Percentiles rank a stretch among this genome's conserved stretches.
phyloP scores from a whole-genome alignment of 1,284 basidiomycete genomes.

The Ustilago lituana region DNA sequence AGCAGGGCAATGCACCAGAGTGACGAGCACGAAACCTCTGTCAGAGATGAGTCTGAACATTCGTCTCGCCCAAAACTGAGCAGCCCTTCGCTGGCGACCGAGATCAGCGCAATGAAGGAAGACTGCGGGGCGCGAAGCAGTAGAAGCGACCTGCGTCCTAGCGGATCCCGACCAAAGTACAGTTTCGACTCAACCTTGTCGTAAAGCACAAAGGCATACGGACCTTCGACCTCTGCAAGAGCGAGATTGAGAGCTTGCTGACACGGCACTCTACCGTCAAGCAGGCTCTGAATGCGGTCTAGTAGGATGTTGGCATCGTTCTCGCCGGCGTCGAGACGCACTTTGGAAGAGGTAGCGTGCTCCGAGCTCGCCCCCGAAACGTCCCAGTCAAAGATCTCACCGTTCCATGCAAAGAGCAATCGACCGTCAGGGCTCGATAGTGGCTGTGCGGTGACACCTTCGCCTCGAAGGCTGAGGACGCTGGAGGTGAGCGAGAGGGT shows the following conservation, averaged over 20 bases:
- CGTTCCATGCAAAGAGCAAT: slow-evolving; percentile 59
- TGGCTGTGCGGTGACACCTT: slow-evolving; percentile 49
- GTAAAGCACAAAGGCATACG: slow-evolving; percentile 60
- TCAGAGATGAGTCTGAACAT: no score
- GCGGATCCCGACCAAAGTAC: slow-evolving; percentile 85
- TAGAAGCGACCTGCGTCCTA: slow-evolving; percentile 88
- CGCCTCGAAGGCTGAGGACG: slow-evolving; percentile 61
- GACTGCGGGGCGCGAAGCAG: slow-evolving; percentile 72
- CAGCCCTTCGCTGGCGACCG: slow-evolving; percentile 74
- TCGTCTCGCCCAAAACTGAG: slow-evolving; percentile 69
- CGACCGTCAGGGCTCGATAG: slow-evolving; percentile 15
- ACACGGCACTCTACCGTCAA: background rate
- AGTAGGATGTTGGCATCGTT: slow-evolving; percentile 55
- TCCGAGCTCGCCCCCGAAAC: background rate
- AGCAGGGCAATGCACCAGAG: slow-evolving; percentile 73
- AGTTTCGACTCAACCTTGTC: slow-evolving; percentile 68
- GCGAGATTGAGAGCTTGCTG: slow-evolving; percentile 6
- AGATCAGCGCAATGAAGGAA: slow-evolving; percentile 73
- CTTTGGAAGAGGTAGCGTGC: slow-evolving; percentile 6
- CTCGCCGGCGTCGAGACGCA: slow-evolving; percentile 17
- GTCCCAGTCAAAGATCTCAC: slow-evolving; percentile 58
- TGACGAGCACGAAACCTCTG: slow-evolving; percentile 75
- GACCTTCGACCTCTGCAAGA: slow-evolving; percentile 53
- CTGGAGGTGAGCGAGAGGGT: slow-evolving; percentile 25
- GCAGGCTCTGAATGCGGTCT: slow-evolving; percentile 21